phyloP scores from a whole-genome alignment of 2,329 filamentous ascomycete species.

The Colletotrichum orchidophilum region DNA sequence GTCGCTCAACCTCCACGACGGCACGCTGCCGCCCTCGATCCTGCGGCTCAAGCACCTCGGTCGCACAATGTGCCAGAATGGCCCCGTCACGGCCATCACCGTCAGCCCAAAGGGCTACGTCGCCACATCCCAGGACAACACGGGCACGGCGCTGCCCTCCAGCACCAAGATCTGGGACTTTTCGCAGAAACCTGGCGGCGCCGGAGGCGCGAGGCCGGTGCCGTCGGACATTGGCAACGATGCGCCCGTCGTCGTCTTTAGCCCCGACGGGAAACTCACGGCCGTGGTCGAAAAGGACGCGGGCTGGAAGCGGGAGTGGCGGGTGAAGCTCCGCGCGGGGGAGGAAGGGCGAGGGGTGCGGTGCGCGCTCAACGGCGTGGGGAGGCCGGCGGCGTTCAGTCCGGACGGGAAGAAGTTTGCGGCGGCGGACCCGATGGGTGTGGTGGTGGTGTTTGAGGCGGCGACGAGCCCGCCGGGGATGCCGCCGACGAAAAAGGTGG shows the following conservation, averaged over 20 bases:
- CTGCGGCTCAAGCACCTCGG: conserved; percentile 5
- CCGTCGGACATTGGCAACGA: conserved; percentile 2
- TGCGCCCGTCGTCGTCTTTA: conserved; percentile 4
- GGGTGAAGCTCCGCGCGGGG: conserved; percentile 3
- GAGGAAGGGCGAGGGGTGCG: conserved; percentile 3
- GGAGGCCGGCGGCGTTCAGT: conserved; percentile 5
- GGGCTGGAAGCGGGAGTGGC: background rate
- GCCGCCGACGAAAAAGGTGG: conserved; percentile 35
- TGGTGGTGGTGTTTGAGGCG: conserved; percentile 17
- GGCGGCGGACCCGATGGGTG: conserved; percentile 3
- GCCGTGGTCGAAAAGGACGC: conserved; percentile 2
- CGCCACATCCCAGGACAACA: conserved; percentile 10
- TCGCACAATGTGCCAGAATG: background rate
- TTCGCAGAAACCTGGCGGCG: background rate
- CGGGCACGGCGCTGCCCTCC: background rate
- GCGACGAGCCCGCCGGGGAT: background rate
- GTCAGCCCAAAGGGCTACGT: conserved; percentile 11
- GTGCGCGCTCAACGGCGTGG: background rate
- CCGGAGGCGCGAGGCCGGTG: background rate
- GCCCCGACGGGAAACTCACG: conserved; percentile 1
- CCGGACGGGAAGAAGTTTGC: conserved; percentile 5
- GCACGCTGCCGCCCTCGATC: conserved; percentile 4
- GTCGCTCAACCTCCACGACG: conserved; percentile 14
- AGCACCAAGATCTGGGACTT: conserved; percentile 19
- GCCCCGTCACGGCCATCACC: conserved; percentile 3